Base-by-base conservation (phyloP, 768 basidiomycete genomes). In the Filobasidium wieringae region DNA sequence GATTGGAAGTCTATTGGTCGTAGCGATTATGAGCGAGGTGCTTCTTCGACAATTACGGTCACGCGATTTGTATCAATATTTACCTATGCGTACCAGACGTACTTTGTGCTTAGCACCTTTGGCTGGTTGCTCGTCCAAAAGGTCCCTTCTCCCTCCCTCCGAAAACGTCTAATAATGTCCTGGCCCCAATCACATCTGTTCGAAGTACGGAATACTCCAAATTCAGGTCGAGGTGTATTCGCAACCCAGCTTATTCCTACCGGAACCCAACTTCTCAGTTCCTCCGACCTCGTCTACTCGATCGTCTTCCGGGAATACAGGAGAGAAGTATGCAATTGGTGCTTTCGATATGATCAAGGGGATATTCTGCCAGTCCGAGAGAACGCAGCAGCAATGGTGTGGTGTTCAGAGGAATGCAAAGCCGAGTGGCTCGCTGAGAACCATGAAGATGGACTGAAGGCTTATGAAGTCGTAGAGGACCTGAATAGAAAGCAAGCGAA, bases 321-420 rank as follows among this genome's bases (percentile, higher is more conserved):
- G 9, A 32, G 52, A 14, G 52, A 53, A 36, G 52, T 53, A 14
- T 53, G 52, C 22, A 27, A 36, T 17, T 34, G 24, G 33, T 53
- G 52, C n/a, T 53, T 36, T 30, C n/a, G n/a, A 7, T 53, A 53
- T n/a, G 52, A 53, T 17, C 32, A 36, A 22, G 52, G 52, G 17
- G 24, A 39, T 17, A 32, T 26, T 5, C 40, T 32, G 34, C 31
- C 32, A 11, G 34, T 53, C 32, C 36, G 52, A 27, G 52, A 36
- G 24, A 39, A 39, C 33, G 17, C 4, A 22, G 52, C 52, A 22
- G 52, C 31, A 8, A 11, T 53, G 32, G 52, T 36, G 2, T 53
- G 52, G 52, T 53, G 52, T 24, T 37, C 52, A 4, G 33, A 53
- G 52, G 36, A 34, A 27, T 53, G 52, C 36, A 53, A 39, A 36